A percentile compares a stretch with the other conserved stretches of the same genome.
Evolutionary conservation across 2,329 filamentous ascomycete genomes (phyloP).

Genomic region (Fusarium newnesense): DNA sequence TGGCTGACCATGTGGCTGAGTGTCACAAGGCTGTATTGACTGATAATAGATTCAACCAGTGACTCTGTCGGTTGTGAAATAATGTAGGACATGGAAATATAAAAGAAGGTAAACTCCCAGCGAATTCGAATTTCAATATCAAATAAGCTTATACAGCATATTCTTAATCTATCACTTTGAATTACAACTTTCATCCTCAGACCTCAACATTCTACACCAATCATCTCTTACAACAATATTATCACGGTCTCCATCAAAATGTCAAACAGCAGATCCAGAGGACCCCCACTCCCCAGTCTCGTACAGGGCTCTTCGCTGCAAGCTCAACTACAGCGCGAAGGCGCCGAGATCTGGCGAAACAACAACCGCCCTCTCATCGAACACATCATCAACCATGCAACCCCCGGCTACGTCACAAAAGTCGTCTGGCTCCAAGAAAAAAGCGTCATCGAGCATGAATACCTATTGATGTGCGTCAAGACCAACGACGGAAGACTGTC

Average conservation of each 20-base stretch:
- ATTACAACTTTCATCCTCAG: fast-evolving
- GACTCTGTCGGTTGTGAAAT: background rate
- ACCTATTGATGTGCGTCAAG: background rate
- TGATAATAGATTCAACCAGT: background rate
- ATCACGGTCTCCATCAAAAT: background rate
- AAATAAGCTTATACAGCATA: fast-evolving
- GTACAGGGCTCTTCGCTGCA: background rate
- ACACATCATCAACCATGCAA: background rate
- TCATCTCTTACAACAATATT: fast-evolving
- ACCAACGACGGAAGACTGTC: background rate
- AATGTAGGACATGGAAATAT: fast-evolving
- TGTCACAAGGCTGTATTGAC: background rate
- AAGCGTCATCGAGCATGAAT: background rate
- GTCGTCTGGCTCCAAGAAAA: background rate
- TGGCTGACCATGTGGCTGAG: background rate
- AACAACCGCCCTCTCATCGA: background rate
- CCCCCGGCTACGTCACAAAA: background rate
- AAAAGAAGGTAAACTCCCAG: fast-evolving
- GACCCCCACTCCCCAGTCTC: background rate
- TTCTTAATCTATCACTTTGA: fast-evolving
- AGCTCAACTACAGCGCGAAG: background rate
- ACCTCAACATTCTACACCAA: too few species aligned
- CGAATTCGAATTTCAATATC: fast-evolving
- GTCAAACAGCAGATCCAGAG: background rate
- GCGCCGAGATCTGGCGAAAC: background rate